These are phyloP conservation scores for Artemisia annua DNA, from an alignment of 129 eudicot genomes.

Conservation along the genomic window DNA sequence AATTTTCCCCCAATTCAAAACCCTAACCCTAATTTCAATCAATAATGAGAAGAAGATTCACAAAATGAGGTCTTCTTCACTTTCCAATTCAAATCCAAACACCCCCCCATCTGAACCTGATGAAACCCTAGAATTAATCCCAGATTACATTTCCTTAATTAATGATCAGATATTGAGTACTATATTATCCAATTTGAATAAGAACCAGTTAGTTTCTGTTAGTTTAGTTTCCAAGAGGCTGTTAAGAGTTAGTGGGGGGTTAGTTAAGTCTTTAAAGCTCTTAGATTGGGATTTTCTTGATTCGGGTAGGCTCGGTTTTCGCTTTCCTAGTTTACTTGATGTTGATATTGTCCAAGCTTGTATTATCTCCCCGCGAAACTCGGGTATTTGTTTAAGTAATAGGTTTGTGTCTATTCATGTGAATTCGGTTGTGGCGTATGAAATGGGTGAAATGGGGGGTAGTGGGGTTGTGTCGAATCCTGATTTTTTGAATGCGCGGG, in stretches of 20 bases:
- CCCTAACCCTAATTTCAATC: constrained; percentile 40
- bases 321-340: constrained; percentile 74
- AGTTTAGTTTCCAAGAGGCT: constrained; percentile 77
- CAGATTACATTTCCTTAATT: constrained; percentile 48
- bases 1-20: constrained; percentile 3
- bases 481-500: constrained; percentile 44
- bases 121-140: constrained; percentile 16
- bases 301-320: constrained; percentile 63
- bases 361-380: constrained; percentile 47
- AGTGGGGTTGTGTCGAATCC: constrained; percentile 40
- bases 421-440: constrained; percentile 33
- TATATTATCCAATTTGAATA: constrained; percentile 55
- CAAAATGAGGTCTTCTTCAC: constrained; percentile 30
- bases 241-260: constrained; percentile 53
- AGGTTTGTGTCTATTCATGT: constrained; percentile 48
- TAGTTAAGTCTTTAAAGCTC: constrained; percentile 50
- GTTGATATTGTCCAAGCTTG: constrained; percentile 64
- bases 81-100: constrained; percentile 21
- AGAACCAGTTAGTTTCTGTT: constrained; percentile 42
- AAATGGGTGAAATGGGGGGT: not conserved
- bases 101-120: constrained; percentile 39
- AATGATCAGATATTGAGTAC: constrained; percentile 52
- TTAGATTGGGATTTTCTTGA: constrained; percentile 90
- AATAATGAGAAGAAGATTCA: constrained; percentile 21
- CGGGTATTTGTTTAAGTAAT: constrained; percentile 68